Evolutionary conservation across 1,284 basidiomycete genomes (phyloP).

Genomic region (Cronartium quercuum): DNA sequence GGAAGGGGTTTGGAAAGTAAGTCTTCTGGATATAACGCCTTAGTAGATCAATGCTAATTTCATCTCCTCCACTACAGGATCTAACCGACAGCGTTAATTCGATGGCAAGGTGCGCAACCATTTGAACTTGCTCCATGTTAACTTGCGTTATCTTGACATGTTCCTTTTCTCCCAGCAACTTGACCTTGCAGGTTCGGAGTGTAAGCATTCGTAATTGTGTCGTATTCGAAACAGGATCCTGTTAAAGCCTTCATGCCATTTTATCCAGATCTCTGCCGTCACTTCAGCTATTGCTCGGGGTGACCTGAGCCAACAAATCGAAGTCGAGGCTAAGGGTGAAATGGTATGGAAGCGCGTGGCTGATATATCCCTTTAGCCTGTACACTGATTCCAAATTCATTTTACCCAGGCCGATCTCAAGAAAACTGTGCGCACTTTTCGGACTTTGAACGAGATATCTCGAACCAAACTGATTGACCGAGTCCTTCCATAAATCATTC

Average conservation of each 20-base stretch:
- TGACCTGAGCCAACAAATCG: constrained; percentile 49
- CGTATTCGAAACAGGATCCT: too few species aligned
- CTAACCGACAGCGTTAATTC: constrained; percentile 50
- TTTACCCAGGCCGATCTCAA: constrained; percentile 31
- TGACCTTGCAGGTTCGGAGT: constrained; percentile 50
- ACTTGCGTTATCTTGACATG: constrained; percentile 49
- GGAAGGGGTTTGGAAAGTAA: constrained; percentile 49
- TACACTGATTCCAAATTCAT: not conserved
- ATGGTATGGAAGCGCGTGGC: constrained; percentile 43
- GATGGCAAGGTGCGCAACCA: constrained; percentile 48
- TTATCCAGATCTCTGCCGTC: constrained; percentile 44
- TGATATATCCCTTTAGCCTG: not conserved
- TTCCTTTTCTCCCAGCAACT: constrained; percentile 49
- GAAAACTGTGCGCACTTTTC: constrained; percentile 16
- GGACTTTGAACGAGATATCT: not conserved
- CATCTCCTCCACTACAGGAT: constrained; percentile 39
- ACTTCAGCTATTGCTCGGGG: constrained; percentile 50
- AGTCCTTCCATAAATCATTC: not conserved
- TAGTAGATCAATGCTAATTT: not conserved
- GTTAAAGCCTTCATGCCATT: too few species aligned
- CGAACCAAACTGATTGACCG: too few species aligned
- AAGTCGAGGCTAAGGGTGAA: constrained; percentile 50
- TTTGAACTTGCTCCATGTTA: constrained; percentile 48
- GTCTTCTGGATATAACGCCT: not conserved
- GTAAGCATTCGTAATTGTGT: constrained; percentile 39